phyloP scores from a whole-genome alignment of 257 asterid genomes.

The Coffea eugenioides region DNA sequence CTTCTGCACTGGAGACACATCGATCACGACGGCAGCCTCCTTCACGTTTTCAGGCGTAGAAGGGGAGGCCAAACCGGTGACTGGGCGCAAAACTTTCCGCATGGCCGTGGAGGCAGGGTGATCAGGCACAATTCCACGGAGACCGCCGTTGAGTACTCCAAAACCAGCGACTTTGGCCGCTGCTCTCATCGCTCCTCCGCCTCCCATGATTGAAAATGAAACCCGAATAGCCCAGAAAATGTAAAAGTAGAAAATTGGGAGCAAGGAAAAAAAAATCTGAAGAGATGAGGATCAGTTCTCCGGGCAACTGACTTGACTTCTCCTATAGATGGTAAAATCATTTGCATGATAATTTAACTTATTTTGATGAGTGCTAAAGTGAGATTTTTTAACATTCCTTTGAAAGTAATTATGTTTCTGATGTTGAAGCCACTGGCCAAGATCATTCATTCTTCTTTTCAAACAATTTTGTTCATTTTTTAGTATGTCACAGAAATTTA shows the following conservation, averaged over 20 bases:
- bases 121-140: conserved; percentile 53
- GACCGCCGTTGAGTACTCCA: conserved; percentile 34
- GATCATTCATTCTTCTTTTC: no score
- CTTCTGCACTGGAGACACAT: conserved; percentile 24
- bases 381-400: no score
- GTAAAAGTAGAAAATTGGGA: not conserved
- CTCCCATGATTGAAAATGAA: conserved; percentile 29
- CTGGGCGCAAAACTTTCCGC: conserved; percentile 35
- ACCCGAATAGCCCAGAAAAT: not conserved
- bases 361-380: no score
- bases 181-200: conserved; percentile 63
- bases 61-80: conserved; percentile 13
- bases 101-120: conserved; percentile 33
- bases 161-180: conserved; percentile 72
- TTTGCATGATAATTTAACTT: no score
- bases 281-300: not conserved
- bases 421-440: no score
- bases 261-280: not conserved
- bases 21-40: not conserved
- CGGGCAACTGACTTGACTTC: no score
- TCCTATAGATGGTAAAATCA: no score
- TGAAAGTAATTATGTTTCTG: no score
- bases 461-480: no score
- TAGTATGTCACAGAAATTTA: no score
- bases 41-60: conserved; percentile 24